Conservation (phyloP, 306 rosid genomes). For the Vachellia pachyceras region DNA sequence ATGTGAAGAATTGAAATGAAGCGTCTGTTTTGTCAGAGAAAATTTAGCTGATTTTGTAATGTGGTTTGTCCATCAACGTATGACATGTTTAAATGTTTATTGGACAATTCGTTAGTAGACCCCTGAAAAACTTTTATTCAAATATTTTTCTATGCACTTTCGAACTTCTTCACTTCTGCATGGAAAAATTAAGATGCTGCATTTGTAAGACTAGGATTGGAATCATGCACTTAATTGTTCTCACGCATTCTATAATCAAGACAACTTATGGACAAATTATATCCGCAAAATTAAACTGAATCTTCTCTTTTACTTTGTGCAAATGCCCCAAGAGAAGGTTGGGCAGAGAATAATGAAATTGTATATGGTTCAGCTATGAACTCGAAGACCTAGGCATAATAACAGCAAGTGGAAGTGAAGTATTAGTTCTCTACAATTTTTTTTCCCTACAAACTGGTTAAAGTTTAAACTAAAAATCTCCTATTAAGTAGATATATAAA, state of each 20-base stretch:
- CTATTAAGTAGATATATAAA: background rate
- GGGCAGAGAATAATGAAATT: background rate
- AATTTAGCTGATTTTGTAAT: background rate
- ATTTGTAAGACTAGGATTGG: background rate
- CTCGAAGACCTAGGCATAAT: background rate
- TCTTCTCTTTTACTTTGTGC: background rate
- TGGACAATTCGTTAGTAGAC: background rate
- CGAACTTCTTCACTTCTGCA: no score
- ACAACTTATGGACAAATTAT: background rate
- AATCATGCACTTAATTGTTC: background rate
- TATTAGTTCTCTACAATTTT: background rate
- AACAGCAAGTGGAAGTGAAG: background rate
- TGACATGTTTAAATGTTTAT: background rate
- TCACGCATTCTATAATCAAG: no score
- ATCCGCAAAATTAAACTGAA: background rate
- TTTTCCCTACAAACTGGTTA: background rate
- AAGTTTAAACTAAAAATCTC: background rate
- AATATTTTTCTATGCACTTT: background rate
- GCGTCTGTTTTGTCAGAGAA: conserved; percentile 22
- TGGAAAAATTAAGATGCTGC: background rate
- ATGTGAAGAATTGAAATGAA: conserved; percentile 41
- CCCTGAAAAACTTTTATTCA: background rate
- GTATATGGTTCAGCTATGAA: background rate
- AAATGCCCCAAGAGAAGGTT: background rate
- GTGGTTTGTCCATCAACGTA: background rate